Evolutionary conservation across 176 grass and related monocot genomes (phyloP), one percentile per base, ranked within the genome.

Genomic region (Phyllostachys edulis): DNA sequence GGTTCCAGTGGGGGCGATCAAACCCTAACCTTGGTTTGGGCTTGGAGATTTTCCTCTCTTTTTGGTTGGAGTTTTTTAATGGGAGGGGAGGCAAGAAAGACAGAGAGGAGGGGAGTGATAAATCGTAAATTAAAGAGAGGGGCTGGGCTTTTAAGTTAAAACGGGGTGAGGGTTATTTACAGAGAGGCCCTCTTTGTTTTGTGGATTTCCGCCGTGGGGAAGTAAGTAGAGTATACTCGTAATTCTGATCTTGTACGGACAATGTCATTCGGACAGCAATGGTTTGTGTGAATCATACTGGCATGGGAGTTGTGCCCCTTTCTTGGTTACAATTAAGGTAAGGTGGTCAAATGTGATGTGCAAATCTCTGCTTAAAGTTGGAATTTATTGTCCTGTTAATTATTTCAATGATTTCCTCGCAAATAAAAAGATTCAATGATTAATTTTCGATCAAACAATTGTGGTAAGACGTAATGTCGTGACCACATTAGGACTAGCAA

Each of bases 11-110:
- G 36, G 7, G 37, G 42, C 11, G 18, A 51, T 27, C 40, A 62
- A 77, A 66, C 63, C 85, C 71, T 82, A 87, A 81, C 64, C 62
- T 71, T 29, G 47, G 49, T 68, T 38, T 16, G 68, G 34, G 60
- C 49, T 72, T 41, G 68, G 45, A 49, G 77, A 75, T 59, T 75
- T 39, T 49, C 36, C 14, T 47, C 9, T 71, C 69, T 56, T 45
- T 42, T 80, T 39, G 4, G 10, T 55, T 15, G 17, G 17, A 20
- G 57, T 52, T 73, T 85, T 69, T 69, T 36, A 34, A 60, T 27
- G 38, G 18, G 45, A 14, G 32, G 9, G 5, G 51, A 38, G 20
- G 27, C 32, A 34, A 1, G 21, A 18, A 2, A 52, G 16, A 5
- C 6, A 7, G 20, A 8, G 56, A 63, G 0, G 4, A 5, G 1